Conservation (phyloP, 148 eudicot species). For the Beta vulgaris region DNA sequence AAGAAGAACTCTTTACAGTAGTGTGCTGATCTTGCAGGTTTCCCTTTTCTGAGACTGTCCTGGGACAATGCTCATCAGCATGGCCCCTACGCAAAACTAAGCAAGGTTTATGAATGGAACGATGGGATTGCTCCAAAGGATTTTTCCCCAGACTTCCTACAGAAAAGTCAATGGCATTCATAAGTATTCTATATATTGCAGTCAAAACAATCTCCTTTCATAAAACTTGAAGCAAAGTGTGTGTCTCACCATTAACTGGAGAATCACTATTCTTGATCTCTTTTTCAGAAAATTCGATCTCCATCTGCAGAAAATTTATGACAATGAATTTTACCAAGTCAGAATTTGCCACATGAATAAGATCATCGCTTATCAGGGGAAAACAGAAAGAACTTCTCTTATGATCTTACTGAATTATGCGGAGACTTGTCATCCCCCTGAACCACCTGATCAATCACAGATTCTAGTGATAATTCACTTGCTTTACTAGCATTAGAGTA, state of each 20-base stretch:
- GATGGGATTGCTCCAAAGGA: constrained; percentile 34
- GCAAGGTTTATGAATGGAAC: constrained; percentile 56
- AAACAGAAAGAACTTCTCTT: background rate
- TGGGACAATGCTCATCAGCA: constrained; percentile 24
- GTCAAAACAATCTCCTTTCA: background rate
- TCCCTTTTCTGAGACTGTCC: constrained; percentile 27
- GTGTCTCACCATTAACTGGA: constrained; percentile 39
- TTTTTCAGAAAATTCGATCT: constrained; percentile 17
- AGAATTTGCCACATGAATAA: background rate
- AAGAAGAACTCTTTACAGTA: constrained; percentile 14
- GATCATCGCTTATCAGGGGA: background rate
- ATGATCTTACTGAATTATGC: constrained; percentile 35
- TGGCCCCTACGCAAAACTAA: constrained; percentile 40
- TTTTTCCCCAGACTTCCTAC: constrained; percentile 35
- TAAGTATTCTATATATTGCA: background rate
- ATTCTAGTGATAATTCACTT: constrained; percentile 23
- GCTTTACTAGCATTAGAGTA: constrained; percentile 28
- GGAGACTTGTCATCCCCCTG: constrained; percentile 20
- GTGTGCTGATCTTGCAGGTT: constrained; percentile 17
- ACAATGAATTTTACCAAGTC: background rate
- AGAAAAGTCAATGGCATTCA: background rate
- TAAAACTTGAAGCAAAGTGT: background rate
- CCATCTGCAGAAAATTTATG: constrained; percentile 34
- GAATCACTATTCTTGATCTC: constrained; percentile 26
- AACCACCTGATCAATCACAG: constrained; percentile 24